Percentiles rank a stretch among this genome's conserved stretches.
phyloP scores from a whole-genome alignment of 257 asterid species.

The Nemophila menziesii region DNA sequence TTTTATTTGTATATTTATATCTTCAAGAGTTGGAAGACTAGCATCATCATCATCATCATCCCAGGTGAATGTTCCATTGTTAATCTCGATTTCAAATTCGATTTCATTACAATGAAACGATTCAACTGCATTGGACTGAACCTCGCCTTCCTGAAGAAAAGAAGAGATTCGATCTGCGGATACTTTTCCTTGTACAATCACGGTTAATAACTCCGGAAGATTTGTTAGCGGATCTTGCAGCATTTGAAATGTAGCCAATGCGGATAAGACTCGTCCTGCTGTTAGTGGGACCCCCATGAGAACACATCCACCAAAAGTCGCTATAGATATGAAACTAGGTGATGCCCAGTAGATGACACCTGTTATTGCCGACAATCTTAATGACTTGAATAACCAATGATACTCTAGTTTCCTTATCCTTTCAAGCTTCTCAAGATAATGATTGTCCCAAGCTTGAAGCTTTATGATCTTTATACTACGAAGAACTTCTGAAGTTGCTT shows the following conservation, averaged over 20 bases:
- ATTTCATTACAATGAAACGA: constrained; percentile 42
- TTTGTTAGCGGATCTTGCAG: constrained; percentile 76
- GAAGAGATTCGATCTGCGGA: constrained; percentile 81
- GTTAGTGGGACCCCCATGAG: constrained; percentile 72
- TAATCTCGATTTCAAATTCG: constrained; percentile 43
- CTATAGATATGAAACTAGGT: constrained; percentile 64
- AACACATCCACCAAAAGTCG: constrained; percentile 65
- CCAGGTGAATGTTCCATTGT: constrained; percentile 69
- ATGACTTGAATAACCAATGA: constrained; percentile 57
- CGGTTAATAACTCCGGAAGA: constrained; percentile 74
- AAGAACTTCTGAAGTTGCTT: constrained; percentile 76
- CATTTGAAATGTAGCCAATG: constrained; percentile 80
- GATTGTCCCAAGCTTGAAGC: constrained; percentile 92
- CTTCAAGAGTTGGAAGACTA: constrained; percentile 39
- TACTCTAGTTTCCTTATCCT: constrained; percentile 50
- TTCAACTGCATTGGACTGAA: constrained; percentile 41
- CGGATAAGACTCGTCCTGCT: constrained; percentile 74
- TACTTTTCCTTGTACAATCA: constrained; percentile 84
- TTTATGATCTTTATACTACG: constrained; percentile 90
- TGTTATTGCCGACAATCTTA: constrained; percentile 39
- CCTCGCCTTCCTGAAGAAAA: constrained; percentile 74
- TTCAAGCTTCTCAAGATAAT: constrained; percentile 48
- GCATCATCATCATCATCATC: constrained; percentile 38
- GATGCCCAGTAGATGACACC: constrained; percentile 65
- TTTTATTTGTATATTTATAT: constrained; percentile 38